These are phyloP conservation scores for Crithidia mellificae DNA, from an alignment of 208 protist genomes.

Conservation along the genomic window DNA sequence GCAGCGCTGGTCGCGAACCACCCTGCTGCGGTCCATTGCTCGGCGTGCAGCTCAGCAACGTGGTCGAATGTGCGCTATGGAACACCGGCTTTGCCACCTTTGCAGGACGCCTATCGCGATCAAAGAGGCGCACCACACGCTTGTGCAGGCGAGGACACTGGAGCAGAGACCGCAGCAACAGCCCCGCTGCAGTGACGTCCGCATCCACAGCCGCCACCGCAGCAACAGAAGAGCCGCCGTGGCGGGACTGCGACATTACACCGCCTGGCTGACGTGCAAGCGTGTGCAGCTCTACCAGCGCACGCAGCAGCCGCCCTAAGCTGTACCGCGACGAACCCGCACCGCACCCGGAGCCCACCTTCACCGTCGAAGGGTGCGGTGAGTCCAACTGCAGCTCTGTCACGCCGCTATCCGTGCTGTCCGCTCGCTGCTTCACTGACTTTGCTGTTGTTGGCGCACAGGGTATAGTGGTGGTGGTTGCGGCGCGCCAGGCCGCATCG, in stretches of 20 bases:
- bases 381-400: background rate
- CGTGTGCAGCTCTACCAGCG: conserved; percentile 23
- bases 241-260: too few species aligned
- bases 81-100: background rate
- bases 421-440: background rate
- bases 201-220: background rate
- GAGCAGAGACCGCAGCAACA: conserved; percentile 24
- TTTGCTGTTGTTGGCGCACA: too few species aligned
- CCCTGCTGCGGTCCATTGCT: background rate
- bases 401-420: background rate
- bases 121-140: conserved; percentile 12
- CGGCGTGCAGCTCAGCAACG: conserved; percentile 5
- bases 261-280: too few species aligned
- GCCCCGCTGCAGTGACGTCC: conserved; percentile 20
- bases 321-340: conserved; percentile 2
- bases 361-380: background rate
- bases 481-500: conserved; percentile 16
- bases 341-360: background rate
- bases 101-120: background rate
- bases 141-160: conserved; percentile 24
- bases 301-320: conserved; percentile 8
- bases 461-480: background rate
- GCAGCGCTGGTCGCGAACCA: background rate
- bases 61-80: background rate
- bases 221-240: background rate